Evolutionary conservation across 1,284 basidiomycete genomes (phyloP), one percentile per base, ranked within the genome.

Genomic region (Fomitopsis schrenkii): DNA sequence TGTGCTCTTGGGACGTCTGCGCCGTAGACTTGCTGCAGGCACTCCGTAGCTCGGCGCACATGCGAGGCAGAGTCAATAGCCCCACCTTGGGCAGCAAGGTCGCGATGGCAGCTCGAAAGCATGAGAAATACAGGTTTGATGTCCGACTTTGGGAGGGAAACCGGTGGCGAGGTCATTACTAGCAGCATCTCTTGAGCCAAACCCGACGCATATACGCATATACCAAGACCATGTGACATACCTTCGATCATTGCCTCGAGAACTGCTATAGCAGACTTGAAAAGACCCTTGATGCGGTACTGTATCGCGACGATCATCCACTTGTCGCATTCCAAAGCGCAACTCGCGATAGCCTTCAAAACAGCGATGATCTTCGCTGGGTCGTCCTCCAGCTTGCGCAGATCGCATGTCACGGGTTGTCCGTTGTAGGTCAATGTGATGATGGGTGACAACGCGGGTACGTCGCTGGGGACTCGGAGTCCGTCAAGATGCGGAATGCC

Each of bases 231-330:
- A 33, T 44, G 17, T 57, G 10, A 62, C 66, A 65, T 59, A 84
- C 84, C 79, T 71, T 82, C 72, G 41, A 85, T 67, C 77, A 86
- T 79, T n/a, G 74, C 70, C 12, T 72, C 70, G 17, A 82, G 65
- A 8, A 85, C 78, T 2, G 68, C 66, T 30, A 80, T 73, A 1
- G 84, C 83, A 46, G 79, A 77, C 9, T 58, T 45, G n/a, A 76
- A 66, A 59, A 81, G 79, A n/a, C 79, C 78, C 38, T 66, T 75
- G 26, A 81, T 73, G 36, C 83, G 80, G 70, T 85, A 86, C 63
- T 78, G 76, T 2, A 77, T 82, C 14, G 73, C 83, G 9, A 83
- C 80, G 15, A 80, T 73, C 76, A 86, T 80, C 83, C 84, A 86
- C 62, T 76, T 80, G 33, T 77, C 81, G 50, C 80, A 75, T 60